phyloP scores from a whole-genome alignment of 169 alveolate genomes.

The Babesia bigemina region DNA sequence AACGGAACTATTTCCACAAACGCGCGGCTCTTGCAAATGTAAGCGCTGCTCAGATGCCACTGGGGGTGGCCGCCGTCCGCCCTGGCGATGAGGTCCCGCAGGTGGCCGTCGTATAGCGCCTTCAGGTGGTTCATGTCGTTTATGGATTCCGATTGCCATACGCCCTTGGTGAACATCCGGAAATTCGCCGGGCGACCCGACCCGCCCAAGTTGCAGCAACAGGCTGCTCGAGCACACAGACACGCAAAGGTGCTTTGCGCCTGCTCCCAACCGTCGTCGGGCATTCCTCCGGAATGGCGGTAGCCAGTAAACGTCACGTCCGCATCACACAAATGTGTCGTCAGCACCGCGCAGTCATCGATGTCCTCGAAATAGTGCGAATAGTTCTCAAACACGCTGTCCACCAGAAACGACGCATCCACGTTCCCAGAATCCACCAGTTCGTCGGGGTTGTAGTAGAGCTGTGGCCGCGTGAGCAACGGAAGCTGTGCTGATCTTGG shows the following conservation, averaged over 20 bases:
- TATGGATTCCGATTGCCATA: conserved; percentile 18
- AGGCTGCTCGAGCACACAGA: conserved; percentile 36
- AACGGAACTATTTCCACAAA: conserved; percentile 57
- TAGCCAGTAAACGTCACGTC: conserved; percentile 22
- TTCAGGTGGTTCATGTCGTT: conserved; percentile 43
- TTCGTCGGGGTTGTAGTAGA: conserved; percentile 47
- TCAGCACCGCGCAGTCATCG: conserved; percentile 53
- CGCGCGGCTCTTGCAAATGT: conserved; percentile 24
- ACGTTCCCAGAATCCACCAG: conserved; percentile 34
- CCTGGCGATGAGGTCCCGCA: conserved; percentile 28
- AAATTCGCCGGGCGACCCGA: conserved; percentile 17
- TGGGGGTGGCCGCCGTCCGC: neutral
- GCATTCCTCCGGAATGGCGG: neutral
- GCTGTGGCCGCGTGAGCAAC: conserved; percentile 46
- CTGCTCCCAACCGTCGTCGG: conserved; percentile 9
- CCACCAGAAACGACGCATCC: conserved; percentile 34
- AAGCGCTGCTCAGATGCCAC: neutral
- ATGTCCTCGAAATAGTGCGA: conserved; percentile 37
- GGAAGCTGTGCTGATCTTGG: conserved; percentile 49
- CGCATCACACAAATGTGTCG: conserved; percentile 37
- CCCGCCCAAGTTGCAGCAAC: conserved; percentile 40
- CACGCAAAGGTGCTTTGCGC: conserved; percentile 18
- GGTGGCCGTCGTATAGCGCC: conserved; percentile 36
- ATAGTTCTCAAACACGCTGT: conserved; percentile 48
- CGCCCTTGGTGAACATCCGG: conserved; percentile 30